These are phyloP conservation scores for Mycena venus DNA, from an alignment of 768 basidiomycete genomes.

Conservation along the genomic window DNA sequence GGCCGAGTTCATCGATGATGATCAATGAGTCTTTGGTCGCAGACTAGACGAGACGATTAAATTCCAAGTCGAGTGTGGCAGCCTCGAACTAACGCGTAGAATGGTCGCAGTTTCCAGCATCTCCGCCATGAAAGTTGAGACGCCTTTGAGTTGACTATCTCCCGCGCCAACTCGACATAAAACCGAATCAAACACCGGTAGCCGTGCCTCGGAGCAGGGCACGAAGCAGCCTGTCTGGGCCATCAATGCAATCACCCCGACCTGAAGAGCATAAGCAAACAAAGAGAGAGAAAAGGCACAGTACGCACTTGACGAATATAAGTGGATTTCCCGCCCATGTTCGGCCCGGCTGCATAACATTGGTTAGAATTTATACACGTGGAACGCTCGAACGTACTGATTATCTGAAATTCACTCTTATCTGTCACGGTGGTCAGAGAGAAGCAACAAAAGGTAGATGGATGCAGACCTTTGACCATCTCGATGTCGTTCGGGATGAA, in stretches of 20 bases:
- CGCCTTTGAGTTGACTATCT: constrained; percentile 97
- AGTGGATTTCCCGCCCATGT: constrained; percentile 99
- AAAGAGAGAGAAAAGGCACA: neutral
- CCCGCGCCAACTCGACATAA: constrained; percentile 97
- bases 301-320: constrained; percentile 87
- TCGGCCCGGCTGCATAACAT: constrained; percentile 82
- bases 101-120: constrained; percentile 99
- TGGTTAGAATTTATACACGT: neutral
- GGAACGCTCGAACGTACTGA: constrained; percentile 66
- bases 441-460: neutral
- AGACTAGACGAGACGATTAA: constrained; percentile 61
- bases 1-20: constrained; percentile 97
- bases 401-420: constrained; percentile 94
- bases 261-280: constrained; percentile 48
- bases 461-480: constrained; percentile 83
- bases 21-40: constrained; percentile 94
- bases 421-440: constrained; percentile 52
- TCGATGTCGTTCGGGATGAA: constrained; percentile 97
- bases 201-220: constrained; percentile 85
- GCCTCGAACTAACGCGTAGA: constrained; percentile 69
- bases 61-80: neutral
- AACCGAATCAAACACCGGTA: constrained; percentile 97
- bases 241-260: constrained; percentile 97
- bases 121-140: constrained; percentile 99
- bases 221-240: constrained; percentile 97